Evolutionary conservation across 331 rosid species (phyloP).

Genomic region (Quercus tomentella): DNA sequence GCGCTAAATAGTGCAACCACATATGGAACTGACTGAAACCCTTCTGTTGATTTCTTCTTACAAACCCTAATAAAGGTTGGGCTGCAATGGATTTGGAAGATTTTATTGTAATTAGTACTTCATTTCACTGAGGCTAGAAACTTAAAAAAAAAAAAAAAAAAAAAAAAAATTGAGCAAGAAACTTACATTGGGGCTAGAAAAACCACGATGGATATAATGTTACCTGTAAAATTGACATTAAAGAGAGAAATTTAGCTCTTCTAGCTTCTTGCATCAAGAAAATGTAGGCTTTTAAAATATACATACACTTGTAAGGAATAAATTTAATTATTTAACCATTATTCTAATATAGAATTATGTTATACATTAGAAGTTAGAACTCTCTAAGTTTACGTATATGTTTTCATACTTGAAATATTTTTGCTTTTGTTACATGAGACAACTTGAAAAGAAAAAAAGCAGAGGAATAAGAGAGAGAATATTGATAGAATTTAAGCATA

Average conservation of each 20-base stretch:
- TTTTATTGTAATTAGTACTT: not conserved
- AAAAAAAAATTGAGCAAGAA: not conserved
- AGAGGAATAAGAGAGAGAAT: not conserved
- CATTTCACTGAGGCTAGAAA: not conserved
- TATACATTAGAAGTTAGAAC: too few species aligned
- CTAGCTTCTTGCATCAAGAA: not conserved
- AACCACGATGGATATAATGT: slow-evolving; percentile 73
- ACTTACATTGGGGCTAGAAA: slow-evolving; percentile 87
- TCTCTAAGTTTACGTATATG: too few species aligned
- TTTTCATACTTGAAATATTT: too few species aligned
- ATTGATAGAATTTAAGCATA: not conserved
- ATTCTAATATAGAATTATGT: too few species aligned
- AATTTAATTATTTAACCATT: too few species aligned
- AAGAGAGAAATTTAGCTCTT: slow-evolving; percentile 10
- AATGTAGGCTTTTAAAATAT: too few species aligned
- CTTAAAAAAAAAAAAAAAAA: too few species aligned
- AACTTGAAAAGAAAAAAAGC: not conserved
- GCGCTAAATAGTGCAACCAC: slow-evolving; percentile 83
- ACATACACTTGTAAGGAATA: too few species aligned
- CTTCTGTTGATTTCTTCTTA: slow-evolving; percentile 86
- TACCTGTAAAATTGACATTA: slow-evolving; percentile 47
- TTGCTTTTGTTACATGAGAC: too few species aligned
- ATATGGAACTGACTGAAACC: slow-evolving; percentile 79
- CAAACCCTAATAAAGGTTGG: slow-evolving; percentile 70
- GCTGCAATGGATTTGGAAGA: slow-evolving; percentile 28